A percentile compares a stretch with the other conserved stretches of the same genome.
Conservation (phyloP, 129 eudicot genomes). For the Cynara cardunculus region DNA sequence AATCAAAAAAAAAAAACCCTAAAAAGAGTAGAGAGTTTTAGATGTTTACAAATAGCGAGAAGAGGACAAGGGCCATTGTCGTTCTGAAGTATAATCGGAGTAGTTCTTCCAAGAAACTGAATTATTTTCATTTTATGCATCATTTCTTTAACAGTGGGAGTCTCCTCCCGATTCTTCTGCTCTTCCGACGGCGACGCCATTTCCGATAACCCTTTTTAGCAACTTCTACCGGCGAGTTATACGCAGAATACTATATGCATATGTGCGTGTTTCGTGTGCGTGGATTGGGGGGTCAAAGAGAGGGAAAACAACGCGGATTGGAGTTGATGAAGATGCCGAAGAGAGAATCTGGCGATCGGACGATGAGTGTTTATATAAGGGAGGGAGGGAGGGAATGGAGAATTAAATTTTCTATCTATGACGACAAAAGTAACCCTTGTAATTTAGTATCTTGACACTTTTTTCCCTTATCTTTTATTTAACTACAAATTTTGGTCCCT, state of each 20-base stretch:
- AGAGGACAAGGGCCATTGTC: slow-evolving; percentile 99
- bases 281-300: slow-evolving; percentile 12
- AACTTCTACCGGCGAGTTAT: not conserved
- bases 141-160: slow-evolving; percentile 32
- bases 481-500: not conserved
- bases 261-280: slow-evolving; percentile 21
- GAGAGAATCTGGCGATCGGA: slow-evolving; percentile 35
- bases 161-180: slow-evolving; percentile 13
- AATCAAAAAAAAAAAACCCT: slow-evolving; percentile 33
- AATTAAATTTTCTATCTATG: slow-evolving; percentile 8
- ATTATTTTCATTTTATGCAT: slow-evolving; percentile 71
- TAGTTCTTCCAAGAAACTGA: slow-evolving; percentile 62
- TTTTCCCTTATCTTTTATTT: not conserved
- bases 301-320: slow-evolving; percentile 18
- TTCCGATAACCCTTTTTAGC: slow-evolving; percentile 10
- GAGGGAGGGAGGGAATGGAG: slow-evolving; percentile 19
- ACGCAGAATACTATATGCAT: slow-evolving; percentile 7
- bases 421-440: not conserved
- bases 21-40: slow-evolving; percentile 7
- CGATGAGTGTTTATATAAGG: slow-evolving; percentile 3
- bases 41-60: slow-evolving; percentile 74
- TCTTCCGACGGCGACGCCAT: slow-evolving; percentile 49
- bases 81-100: slow-evolving; percentile 86
- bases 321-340: slow-evolving; percentile 20
- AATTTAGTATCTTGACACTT: not conserved